Percentiles rank a stretch among this genome's conserved stretches.
These are phyloP conservation scores for Dendrocalamus sinicus DNA, from an alignment of 176 grass and related monocot genomes.

Conservation along the genomic window DNA sequence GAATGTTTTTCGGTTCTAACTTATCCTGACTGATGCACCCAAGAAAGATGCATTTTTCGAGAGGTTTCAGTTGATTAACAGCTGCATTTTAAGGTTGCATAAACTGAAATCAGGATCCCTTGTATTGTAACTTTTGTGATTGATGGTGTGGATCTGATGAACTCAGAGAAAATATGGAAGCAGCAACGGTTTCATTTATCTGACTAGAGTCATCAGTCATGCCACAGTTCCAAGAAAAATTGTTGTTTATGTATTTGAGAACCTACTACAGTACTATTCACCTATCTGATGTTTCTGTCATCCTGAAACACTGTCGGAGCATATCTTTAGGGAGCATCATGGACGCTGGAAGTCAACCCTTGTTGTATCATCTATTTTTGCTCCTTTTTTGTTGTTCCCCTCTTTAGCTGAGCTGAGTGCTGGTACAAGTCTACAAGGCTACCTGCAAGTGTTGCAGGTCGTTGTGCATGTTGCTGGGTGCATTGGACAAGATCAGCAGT, in stretches of 20 bases:
- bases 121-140: too few relatives aligned
- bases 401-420: neutral
- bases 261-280: too few relatives aligned
- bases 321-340: neutral
- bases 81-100: neutral
- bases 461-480: neutral
- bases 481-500: conserved; percentile 9
- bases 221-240: too few relatives aligned
- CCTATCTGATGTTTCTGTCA: neutral
- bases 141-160: neutral
- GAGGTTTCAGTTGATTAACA: neutral
- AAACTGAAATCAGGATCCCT: neutral
- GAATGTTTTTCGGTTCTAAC: too few relatives aligned
- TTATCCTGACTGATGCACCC: neutral
- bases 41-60: neutral
- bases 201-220: too few relatives aligned
- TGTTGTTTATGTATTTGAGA: too few relatives aligned
- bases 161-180: neutral
- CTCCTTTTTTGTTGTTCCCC: neutral
- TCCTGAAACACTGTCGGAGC: neutral
- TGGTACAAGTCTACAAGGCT: neutral
- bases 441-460: conserved; percentile 17
- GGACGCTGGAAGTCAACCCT: neutral
- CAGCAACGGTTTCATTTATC: too few relatives aligned
- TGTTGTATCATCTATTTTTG: neutral